A percentile compares a stretch with the other conserved stretches of the same genome.
Evolutionary conservation across 108 stramenopile species (phyloP).

Genomic region (Cyclotella distinguenda): DNA sequence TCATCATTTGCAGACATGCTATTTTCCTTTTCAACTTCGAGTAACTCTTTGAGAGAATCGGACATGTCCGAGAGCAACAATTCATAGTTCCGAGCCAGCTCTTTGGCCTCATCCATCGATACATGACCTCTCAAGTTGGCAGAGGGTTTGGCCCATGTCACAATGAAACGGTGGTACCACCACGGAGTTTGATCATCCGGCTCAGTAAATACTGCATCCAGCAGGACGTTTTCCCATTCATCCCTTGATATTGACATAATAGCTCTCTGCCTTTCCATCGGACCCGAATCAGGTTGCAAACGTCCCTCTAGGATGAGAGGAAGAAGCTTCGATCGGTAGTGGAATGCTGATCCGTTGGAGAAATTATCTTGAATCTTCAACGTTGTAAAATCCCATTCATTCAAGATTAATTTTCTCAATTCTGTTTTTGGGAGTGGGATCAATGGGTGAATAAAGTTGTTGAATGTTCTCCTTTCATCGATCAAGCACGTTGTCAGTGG

Average conservation of each 20-base stretch:
- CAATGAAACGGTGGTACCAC: slow-evolving; percentile 93
- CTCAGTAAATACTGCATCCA: slow-evolving; percentile 94
- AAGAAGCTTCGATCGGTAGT: slow-evolving; percentile 88
- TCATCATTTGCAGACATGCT: slow-evolving; percentile 20
- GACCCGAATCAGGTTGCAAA: slow-evolving; percentile 1
- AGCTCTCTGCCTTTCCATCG: not conserved
- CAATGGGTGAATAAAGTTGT: slow-evolving; percentile 1
- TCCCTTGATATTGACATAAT: slow-evolving; percentile 30
- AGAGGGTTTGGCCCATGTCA: slow-evolving; percentile 29
- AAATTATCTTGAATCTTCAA: slow-evolving; percentile 90
- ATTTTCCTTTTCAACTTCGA: slow-evolving; percentile 60
- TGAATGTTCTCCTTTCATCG: not conserved
- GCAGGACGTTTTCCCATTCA: slow-evolving; percentile 62
- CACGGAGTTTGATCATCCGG: slow-evolving; percentile 97
- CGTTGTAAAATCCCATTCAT: slow-evolving; percentile 89
- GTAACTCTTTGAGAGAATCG: slow-evolving; percentile 42
- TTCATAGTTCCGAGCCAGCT: slow-evolving; percentile 27
- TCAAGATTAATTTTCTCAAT: slow-evolving; percentile 39
- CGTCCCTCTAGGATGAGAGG: slow-evolving; percentile 40
- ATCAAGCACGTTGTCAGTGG: slow-evolving; percentile 4
- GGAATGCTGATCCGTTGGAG: slow-evolving; percentile 97
- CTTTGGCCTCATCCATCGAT: not conserved
- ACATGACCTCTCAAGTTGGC: not conserved
- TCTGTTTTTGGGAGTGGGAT: slow-evolving; percentile 13
- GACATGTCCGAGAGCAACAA: slow-evolving; percentile 38